Evolutionary conservation across 2,329 filamentous ascomycete species (phyloP).

Genomic region (Chrysoporthe austroafricana): DNA sequence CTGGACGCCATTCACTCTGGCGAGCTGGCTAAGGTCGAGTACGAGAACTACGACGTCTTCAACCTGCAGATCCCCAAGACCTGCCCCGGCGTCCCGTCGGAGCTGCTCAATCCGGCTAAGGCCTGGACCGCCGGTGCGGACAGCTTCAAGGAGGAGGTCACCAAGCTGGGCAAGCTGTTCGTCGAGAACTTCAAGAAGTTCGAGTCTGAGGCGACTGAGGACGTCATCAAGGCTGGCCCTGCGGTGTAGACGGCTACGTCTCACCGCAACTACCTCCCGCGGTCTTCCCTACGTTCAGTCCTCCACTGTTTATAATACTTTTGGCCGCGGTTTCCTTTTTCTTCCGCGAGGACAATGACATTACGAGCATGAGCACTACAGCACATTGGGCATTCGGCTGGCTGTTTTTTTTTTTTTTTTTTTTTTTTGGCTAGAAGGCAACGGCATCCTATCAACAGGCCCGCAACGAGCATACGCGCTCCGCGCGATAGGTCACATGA

Average conservation of each 20-base stretch:
- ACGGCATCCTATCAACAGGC: constrained; percentile 26
- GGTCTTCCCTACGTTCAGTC: not conserved
- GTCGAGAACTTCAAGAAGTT: constrained; percentile 98
- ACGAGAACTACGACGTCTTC: constrained; percentile 95
- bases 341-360: constrained; percentile 2
- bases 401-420: not conserved
- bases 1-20: constrained; percentile 97
- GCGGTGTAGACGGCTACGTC: constrained; percentile 34
- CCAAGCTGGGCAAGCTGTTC: constrained; percentile 88
- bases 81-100: constrained; percentile 85
- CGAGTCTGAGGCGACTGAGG: constrained; percentile 77
- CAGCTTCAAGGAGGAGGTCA: constrained; percentile 85
- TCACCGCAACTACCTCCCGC: not conserved
- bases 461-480: constrained; percentile 30
- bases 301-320: not conserved
- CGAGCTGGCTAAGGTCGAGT: constrained; percentile 89
- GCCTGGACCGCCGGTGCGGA: constrained; percentile 84
- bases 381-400: constrained; percentile 21
- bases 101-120: constrained; percentile 92
- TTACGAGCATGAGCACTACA: constrained; percentile 17
- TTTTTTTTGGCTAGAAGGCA: constrained; percentile 12
- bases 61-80: constrained; percentile 94
- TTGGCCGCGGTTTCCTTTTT: constrained; percentile 7
- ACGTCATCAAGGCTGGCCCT: constrained; percentile 73
- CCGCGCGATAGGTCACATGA: constrained; percentile 30